phyloP scores from a whole-genome alignment of 2,329 filamentous ascomycete genomes.

The Microcyclosporella mali region DNA sequence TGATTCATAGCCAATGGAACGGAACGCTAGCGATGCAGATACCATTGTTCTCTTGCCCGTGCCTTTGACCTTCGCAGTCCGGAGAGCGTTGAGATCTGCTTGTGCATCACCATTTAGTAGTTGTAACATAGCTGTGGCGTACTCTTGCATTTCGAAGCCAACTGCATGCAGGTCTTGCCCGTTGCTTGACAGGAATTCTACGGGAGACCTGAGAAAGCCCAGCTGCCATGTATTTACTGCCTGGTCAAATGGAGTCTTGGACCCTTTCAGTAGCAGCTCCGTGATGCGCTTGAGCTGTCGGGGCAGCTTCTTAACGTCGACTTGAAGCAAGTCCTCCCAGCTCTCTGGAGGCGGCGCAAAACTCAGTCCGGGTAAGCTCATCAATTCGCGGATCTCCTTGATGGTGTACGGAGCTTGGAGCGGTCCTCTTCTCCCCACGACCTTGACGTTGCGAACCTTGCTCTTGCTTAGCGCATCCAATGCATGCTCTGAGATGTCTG shows the following conservation, averaged over 20 bases:
- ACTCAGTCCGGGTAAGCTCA: slow-evolving; percentile 65
- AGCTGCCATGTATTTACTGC: slow-evolving; percentile 71
- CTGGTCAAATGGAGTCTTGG: slow-evolving; percentile 43
- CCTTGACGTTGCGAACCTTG: slow-evolving; percentile 68
- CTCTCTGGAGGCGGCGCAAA: slow-evolving; percentile 53
- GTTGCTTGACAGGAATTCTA: slow-evolving; percentile 53
- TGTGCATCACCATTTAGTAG: slow-evolving; percentile 25
- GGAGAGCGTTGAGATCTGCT: slow-evolving; percentile 25
- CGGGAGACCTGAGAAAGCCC: slow-evolving; percentile 76
- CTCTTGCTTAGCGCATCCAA: slow-evolving; percentile 66
- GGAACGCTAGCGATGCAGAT: slow-evolving; percentile 69
- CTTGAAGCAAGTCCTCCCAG: slow-evolving; percentile 31
- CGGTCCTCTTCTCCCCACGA: slow-evolving; percentile 85
- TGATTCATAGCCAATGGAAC: slow-evolving; percentile 92
- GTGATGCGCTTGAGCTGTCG: slow-evolving; percentile 70
- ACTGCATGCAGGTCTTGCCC: slow-evolving; percentile 55
- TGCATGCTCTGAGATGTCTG: slow-evolving; percentile 84
- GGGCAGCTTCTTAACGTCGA: slow-evolving; percentile 62
- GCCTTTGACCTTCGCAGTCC: slow-evolving; percentile 21
- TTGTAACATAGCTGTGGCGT: slow-evolving; percentile 10
- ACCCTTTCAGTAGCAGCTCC: slow-evolving; percentile 74
- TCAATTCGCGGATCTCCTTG: slow-evolving; percentile 84
- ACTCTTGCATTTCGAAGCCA: slow-evolving; percentile 55
- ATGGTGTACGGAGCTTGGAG: slow-evolving; percentile 85
- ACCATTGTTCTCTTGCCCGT: slow-evolving; percentile 39